Base-by-base conservation (phyloP, 108 stramenopile genomes). In the Cyclotella sp. region DNA sequence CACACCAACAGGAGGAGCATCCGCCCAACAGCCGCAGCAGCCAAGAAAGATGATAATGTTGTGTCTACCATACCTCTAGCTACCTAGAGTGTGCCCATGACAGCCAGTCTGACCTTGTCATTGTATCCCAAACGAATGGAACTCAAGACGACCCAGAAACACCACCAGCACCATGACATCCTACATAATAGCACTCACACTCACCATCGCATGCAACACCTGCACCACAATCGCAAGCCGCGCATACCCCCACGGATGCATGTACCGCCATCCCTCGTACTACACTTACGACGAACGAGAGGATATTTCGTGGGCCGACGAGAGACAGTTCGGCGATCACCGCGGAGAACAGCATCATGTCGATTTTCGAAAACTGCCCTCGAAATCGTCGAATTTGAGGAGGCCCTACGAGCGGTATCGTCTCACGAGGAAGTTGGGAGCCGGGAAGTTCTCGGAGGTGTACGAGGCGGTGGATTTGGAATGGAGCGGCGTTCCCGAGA, bases 361-460 rank as follows among this genome's bases (percentile, higher is more conserved):
- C 0, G 81, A 82, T 49, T 82, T 76, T 51, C 63, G 81, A 65
- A 41, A 30, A 10, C 44, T 82, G 0, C 81, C 81, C 0, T 28
- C 70, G 7, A 55, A 34, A 55, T 54, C 65, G 19, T 76, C 75
- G 26, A 43, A 21, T 4, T 40, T 76, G 57, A 63, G 75, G 16
- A 55, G 65, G 16, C 52, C 70, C 5, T 76, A 76, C 34, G 64
- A 76, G 1, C 49, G 70, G 40, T 95, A 84, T 73, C 71, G 73
- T 52, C 47, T 93, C 9, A 58, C 76, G 0, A 68, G 90, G n/a
- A 77, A 88, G 43, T 82, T 95, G 46, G 94, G 94, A n/a, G 84
- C 92, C 26, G 94, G 92, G 9, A 95, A 93, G 70, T 95, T 95
- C 53, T 89, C 88, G 21, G 91, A 95, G 65, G 94, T 95, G 19